Conservation (phyloP, 257 asterid species). For the Jacaranda mimosifolia region DNA sequence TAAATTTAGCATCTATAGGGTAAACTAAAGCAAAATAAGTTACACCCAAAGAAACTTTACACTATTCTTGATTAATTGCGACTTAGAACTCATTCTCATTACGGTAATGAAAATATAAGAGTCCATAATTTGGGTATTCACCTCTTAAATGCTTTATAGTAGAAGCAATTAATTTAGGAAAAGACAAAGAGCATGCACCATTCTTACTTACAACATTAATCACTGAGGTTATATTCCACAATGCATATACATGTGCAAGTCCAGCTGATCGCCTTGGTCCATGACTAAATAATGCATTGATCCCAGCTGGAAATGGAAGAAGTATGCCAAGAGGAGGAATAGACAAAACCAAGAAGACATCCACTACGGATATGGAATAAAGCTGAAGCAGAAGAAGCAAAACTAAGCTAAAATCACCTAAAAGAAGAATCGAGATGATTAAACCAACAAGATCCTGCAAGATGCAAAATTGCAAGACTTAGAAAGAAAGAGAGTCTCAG, state of each 20-base stretch:
- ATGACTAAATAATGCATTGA: slow-evolving; percentile 85
- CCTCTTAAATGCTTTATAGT: not conserved
- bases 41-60: not conserved
- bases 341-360: slow-evolving; percentile 65
- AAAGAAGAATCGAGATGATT: slow-evolving; percentile 73
- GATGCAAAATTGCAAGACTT: slow-evolving; percentile 30
- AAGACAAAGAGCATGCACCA: slow-evolving; percentile 11
- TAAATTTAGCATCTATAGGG: not conserved
- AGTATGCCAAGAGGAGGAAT: slow-evolving; percentile 86
- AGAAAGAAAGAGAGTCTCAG: slow-evolving; percentile 10
- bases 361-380: slow-evolving; percentile 74
- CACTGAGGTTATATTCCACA: slow-evolving; percentile 83
- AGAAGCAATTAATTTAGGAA: slow-evolving; percentile 9
- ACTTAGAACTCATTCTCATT: slow-evolving; percentile 1
- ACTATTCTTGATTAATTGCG: not conserved
- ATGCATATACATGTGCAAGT: slow-evolving; percentile 84
- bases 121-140: slow-evolving; percentile 3
- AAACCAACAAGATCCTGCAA: slow-evolving; percentile 93
- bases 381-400: slow-evolving; percentile 87
- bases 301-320: slow-evolving; percentile 91
- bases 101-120: not conserved
- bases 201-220: slow-evolving; percentile 75
- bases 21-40: not conserved
- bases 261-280: slow-evolving; percentile 89
- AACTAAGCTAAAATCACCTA: slow-evolving; percentile 93